These are phyloP conservation scores for Fraxinus xanthoxyloides DNA, from an alignment of 305 asterid species.

Conservation along the genomic window DNA sequence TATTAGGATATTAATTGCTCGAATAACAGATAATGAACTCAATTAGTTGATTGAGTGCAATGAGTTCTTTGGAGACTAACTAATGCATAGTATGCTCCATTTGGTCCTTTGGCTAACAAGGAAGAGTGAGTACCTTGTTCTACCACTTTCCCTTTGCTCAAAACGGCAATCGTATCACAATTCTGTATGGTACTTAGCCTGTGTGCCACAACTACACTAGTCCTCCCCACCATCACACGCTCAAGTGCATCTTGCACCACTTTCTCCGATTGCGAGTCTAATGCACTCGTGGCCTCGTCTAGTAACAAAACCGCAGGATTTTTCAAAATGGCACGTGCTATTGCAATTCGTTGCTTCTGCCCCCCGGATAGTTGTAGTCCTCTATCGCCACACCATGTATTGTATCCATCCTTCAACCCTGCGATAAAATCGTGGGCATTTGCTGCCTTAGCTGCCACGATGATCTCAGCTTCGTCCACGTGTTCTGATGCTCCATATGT, in stretches of 20 bases:
- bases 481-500: conserved; percentile 56
- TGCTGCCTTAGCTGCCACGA: conserved; percentile 77
- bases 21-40: background rate
- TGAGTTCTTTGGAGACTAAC: conserved; percentile 65
- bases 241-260: conserved; percentile 84
- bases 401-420: conserved; percentile 64
- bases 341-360: conserved; percentile 87
- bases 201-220: conserved; percentile 88
- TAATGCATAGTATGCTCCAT: conserved; percentile 72
- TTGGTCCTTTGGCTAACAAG: conserved; percentile 51
- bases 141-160: conserved; percentile 72
- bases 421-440: conserved; percentile 85
- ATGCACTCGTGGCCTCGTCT: conserved; percentile 91
- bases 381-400: conserved; percentile 77
- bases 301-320: conserved; percentile 62
- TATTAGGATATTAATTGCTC: background rate
- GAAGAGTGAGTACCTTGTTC: conserved; percentile 78
- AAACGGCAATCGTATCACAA: conserved; percentile 72
- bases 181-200: conserved; percentile 73
- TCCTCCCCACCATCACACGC: conserved; percentile 80
- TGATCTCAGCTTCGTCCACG: conserved; percentile 49
- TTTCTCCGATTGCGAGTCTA: conserved; percentile 79
- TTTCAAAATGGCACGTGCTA: conserved; percentile 76
- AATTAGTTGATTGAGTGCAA: conserved; percentile 13
- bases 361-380: conserved; percentile 91